Base-by-base conservation (phyloP, 169 alveolate species). In the Cryptosporidium sp. region DNA sequence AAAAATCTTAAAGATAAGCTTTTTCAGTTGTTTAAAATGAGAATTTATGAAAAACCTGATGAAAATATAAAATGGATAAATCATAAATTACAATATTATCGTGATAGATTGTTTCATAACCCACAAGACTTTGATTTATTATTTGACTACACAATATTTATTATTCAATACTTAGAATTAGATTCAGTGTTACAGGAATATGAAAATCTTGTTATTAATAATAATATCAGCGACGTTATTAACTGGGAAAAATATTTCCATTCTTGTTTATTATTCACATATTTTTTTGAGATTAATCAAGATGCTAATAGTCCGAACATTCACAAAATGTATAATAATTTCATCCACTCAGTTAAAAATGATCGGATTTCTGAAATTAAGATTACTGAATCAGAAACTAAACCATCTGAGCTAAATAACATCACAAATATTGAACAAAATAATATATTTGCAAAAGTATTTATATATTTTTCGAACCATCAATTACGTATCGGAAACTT, bases 401-500 rank as follows among this genome's bases (percentile, higher is more conserved):
- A 43, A 61, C 21, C 48, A 3, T 37, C 70, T 23, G 61, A 73
- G 31, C 55, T 29, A 16, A 29, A 26, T 59, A 48, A 18, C 7
- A 48, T 16, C 21, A 48, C 48, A 16, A 14, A 31, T 52, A 41
- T 33, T 31, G 86, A 73, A 23, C 9, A 51, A 18, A 51, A 29
- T 7, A 39, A 8, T 52, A 58, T 73, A 51, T 43, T 80, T 0
- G 33, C 89, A 16, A 70, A 65, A 10, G 37, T 80, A 14, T 62
- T 62, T 45, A 80, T 41, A 37, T 80, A 45, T 33, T 80, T 43
- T 62, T 59, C 89, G 10, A 43, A 67, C 14, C 39, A 62, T 29
- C 68, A 62, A 45, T 18, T 80, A 43, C 52, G 89, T 14, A 59
- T 41, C 14, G 59, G 73, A n/a, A 86, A 96, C 65, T 45, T 97